phyloP scores from a whole-genome alignment of 352 stramenopile genomes.

The Vaucheria bursata region DNA sequence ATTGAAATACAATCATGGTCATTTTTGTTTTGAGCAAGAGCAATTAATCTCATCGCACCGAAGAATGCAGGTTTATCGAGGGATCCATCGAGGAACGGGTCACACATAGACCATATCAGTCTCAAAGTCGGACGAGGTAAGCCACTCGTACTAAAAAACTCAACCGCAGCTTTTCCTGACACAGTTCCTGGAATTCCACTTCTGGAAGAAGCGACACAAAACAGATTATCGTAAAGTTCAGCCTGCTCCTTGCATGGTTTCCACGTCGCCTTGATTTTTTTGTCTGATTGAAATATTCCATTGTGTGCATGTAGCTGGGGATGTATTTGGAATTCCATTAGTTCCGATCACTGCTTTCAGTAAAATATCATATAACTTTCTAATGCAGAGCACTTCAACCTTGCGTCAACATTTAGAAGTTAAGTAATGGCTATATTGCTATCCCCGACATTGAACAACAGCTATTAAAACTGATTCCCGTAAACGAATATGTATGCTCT shows the following conservation, averaged over 20 bases:
- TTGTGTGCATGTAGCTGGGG: too few relatives aligned
- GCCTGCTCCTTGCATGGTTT: slow-evolving; percentile 17
- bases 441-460: too few relatives aligned
- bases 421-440: too few relatives aligned
- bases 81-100: slow-evolving; percentile 31
- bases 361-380: too few relatives aligned
- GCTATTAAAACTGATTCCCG: too few relatives aligned
- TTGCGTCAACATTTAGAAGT: too few relatives aligned
- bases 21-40: slow-evolving; percentile 21
- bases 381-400: too few relatives aligned
- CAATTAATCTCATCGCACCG: slow-evolving; percentile 39
- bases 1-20: neutral
- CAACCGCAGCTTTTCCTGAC: slow-evolving; percentile 33
- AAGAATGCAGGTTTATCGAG: slow-evolving; percentile 27
- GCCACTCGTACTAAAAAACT: slow-evolving; percentile 38
- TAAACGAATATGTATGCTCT: too few relatives aligned
- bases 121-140: slow-evolving; percentile 28
- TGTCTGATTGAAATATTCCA: too few relatives aligned
- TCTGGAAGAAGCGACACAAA: slow-evolving; percentile 1
- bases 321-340: too few relatives aligned
- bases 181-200: slow-evolving; percentile 21
- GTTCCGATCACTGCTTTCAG: too few relatives aligned
- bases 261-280: slow-evolving; percentile 20
- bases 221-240: slow-evolving; percentile 23
- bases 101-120: slow-evolving; percentile 40